Evolutionary conservation across 495 filamentous ascomycete genomes (phyloP), one percentile per base, ranked within the genome.

Genomic region (Daldinia bambusicola): DNA sequence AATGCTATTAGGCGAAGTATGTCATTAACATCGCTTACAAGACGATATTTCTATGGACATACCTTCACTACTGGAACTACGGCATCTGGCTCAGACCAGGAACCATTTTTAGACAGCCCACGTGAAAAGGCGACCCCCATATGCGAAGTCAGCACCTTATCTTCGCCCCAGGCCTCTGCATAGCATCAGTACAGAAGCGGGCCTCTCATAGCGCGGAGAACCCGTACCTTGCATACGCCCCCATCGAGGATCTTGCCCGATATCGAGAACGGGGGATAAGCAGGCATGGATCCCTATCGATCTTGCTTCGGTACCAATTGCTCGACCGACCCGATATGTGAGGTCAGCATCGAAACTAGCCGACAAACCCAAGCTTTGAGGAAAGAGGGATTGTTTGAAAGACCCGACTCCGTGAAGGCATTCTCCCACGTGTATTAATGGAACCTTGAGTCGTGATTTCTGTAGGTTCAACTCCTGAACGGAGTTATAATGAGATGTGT

Each of bases 91-190:
- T 79, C 77, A 16, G 64, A 71, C 74, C 77, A 80, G 1, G 79
- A 74, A 13, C 75, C 73, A 41, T 82, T 80, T 66, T 82, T 82
- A 31, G 80, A 80, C 14, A 83, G 37, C 0, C 78, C 80, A 6
- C 72, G 76, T 2, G 80, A 76, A 62, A 80, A 80, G 0, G 80
- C 78, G 36, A 81, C 76, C 0, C 82, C 80, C 74, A 83, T 80
- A 22, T 79, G 74, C 22, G 79, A 76, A 0, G 80, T 82, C 18
- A 82, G 71, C 5, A 81, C 69, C 61, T 77, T 80, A 50, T 83
- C 81, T 60, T 83, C 81, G n/a, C 80, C 81, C 77, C 79, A 84
- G 13, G 75, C 77, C 74, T 82, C 80, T 74, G 66, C 58, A 8
- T 20, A 9, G 2, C 4, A 55, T 73, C 45, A 72, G 40, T 40